Conservation (phyloP, 495 filamentous ascomycete genomes). For the Aspergillus funiculosus region DNA sequence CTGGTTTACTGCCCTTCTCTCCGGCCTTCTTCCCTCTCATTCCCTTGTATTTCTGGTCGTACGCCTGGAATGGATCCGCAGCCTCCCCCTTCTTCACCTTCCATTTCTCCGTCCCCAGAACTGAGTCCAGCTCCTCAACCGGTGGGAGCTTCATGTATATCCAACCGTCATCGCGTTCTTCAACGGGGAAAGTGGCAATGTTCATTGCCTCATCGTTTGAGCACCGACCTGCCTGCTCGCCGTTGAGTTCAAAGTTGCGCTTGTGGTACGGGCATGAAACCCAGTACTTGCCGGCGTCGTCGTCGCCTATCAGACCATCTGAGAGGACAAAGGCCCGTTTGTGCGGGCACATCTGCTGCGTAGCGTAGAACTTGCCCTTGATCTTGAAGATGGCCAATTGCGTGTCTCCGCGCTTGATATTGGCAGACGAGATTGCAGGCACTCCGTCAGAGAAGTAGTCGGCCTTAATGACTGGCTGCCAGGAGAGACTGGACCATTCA, state of each 20-base stretch:
- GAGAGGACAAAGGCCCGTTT: slow-evolving; percentile 88
- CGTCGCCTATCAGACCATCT: slow-evolving; percentile 83
- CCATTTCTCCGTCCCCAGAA: slow-evolving; percentile 78
- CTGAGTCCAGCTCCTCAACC: slow-evolving; percentile 75
- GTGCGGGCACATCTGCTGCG: slow-evolving; percentile 97
- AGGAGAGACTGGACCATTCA: slow-evolving; percentile 67
- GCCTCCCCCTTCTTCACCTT: slow-evolving; percentile 72
- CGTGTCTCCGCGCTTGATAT: slow-evolving; percentile 83
- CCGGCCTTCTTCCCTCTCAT: slow-evolving; percentile 53
- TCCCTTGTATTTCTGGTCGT: slow-evolving; percentile 60
- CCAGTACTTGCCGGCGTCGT: slow-evolving; percentile 60
- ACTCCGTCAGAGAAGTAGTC: slow-evolving; percentile 64
- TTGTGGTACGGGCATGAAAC: slow-evolving; percentile 92
- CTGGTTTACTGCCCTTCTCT: slow-evolving; percentile 40
- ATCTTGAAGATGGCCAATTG: slow-evolving; percentile 90
- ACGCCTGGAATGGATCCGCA: slow-evolving; percentile 55
- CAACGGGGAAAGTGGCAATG: slow-evolving; percentile 80
- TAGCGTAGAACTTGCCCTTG: slow-evolving; percentile 76
- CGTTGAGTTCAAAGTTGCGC: slow-evolving; percentile 77
- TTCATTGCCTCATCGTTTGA: slow-evolving; percentile 70
- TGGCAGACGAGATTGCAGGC: slow-evolving; percentile 61
- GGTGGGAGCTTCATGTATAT: slow-evolving; percentile 84
- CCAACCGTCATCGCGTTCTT: slow-evolving; percentile 72
- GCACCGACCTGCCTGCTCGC: slow-evolving; percentile 63
- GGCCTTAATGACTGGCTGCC: slow-evolving; percentile 79